Evolutionary conservation across 2,329 filamentous ascomycete species (phyloP), one percentile per base, ranked within the genome.

Genomic region (Beauveria sp.): DNA sequence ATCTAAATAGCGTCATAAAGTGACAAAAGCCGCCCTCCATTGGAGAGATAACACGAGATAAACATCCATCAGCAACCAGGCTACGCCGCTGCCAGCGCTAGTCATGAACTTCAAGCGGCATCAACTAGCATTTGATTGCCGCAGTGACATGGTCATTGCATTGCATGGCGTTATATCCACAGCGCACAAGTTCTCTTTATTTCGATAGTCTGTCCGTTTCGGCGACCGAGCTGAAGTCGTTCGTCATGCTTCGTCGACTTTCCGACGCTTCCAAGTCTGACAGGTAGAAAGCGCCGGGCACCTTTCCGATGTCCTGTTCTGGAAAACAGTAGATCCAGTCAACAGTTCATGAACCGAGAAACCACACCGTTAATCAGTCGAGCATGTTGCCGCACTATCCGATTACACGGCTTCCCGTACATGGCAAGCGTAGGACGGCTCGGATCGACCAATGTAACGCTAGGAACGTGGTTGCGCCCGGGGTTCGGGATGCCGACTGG

Each of bases 151-250:
- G 43, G n/a, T 2, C n/a, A 14, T 5, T 48, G 43, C 55, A 57
- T 40, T 37, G 12, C n/a, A 48, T 48, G 44, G 55, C 55, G 55
- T 48, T 48, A 26, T 46, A 40, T 26, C 43, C 55, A 48, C 54
- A 10, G 14, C 54, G 7, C 30, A 20, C 28, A 28, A 26, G 2
- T 34, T 30, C 55, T 48, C n/a, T 24, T 37, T 30, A 48, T 48
- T 48, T 47, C 30, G 44, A 30, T 40, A 48, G 55, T 26, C 30
- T 47, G n/a, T 28, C 44, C 55, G 12, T 48, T 57, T 48, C 30
- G 9, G 28, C 55, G 43, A 57, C 44, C 55, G 55, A 57, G 55
- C 55, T 40, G 55, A 40, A 28, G 30, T 47, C n/a, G 18, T 56
- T 26, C 16, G 46, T 40, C 34, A 37, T 37, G 34, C 12, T 48